Evolutionary conservation across 2,329 filamentous ascomycete genomes (phyloP).

Genomic region (Colletotrichum ledebouriae): DNA sequence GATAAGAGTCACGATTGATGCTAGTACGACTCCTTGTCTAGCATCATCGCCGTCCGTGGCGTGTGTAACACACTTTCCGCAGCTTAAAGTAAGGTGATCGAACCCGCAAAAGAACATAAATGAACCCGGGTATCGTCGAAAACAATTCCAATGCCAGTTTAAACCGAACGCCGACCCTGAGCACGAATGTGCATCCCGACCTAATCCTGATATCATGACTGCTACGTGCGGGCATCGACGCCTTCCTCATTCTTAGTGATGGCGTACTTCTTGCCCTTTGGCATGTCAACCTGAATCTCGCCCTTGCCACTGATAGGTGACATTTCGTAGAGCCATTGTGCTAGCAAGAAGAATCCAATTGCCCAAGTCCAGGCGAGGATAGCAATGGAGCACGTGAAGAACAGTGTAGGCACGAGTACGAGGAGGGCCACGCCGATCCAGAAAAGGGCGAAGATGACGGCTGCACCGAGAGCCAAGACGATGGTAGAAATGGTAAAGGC

Average conservation of each 20-base stretch:
- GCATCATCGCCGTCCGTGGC: no score
- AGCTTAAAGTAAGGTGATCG: not conserved
- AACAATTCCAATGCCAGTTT: not conserved
- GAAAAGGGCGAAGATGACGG: slow-evolving; percentile 75
- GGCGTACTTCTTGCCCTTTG: slow-evolving; percentile 41
- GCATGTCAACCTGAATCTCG: slow-evolving; percentile 43
- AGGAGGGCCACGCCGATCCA: slow-evolving; percentile 76
- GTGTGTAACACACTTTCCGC: no score
- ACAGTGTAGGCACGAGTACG: slow-evolving; percentile 76
- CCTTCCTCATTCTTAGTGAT: slow-evolving; percentile 46
- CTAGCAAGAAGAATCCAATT: slow-evolving; percentile 68
- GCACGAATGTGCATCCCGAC: no score
- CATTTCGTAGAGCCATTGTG: slow-evolving; percentile 60
- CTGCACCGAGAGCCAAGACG: slow-evolving; percentile 72
- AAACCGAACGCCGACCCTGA: slow-evolving; percentile 1
- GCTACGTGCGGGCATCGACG: slow-evolving; percentile 32
- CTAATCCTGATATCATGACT: not conserved
- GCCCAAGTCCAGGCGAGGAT: slow-evolving; percentile 77
- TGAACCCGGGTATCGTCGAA: slow-evolving; percentile 5
- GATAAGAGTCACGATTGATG: no score
- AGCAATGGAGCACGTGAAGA: slow-evolving; percentile 73
- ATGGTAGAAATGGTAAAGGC: slow-evolving; percentile 74
- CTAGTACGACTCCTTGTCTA: no score
- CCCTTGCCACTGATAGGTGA: slow-evolving; percentile 46
- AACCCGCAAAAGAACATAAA: not conserved